Conservation (phyloP, 108 stramenopile species). For the Cyclotella choctawhatcheeana region DNA sequence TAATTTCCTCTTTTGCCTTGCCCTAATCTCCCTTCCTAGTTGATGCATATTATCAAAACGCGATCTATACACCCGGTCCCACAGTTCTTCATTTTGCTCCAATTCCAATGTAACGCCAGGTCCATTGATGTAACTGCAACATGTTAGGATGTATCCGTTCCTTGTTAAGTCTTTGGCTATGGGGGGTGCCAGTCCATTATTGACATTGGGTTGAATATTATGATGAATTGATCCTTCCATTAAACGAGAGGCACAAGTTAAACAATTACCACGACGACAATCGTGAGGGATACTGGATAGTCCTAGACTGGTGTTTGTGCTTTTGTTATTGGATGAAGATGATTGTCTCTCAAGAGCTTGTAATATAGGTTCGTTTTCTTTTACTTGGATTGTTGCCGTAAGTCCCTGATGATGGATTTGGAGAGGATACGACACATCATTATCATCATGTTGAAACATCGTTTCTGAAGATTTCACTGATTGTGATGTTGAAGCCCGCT, state of each 20-base stretch:
- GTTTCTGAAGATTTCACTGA: no score
- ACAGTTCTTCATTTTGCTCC: constrained; percentile 56
- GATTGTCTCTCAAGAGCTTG: constrained; percentile 54
- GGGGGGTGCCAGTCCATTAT: constrained; percentile 70
- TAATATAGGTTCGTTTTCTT: constrained; percentile 39
- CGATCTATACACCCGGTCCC: constrained; percentile 60
- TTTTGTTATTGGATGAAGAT: no score
- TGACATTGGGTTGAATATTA: constrained; percentile 22
- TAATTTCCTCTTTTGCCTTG: constrained; percentile 31
- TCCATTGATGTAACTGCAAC: constrained; percentile 61
- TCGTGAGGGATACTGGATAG: constrained; percentile 67
- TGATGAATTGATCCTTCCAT: background rate
- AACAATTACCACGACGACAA: constrained; percentile 79
- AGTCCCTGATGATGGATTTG: constrained; percentile 40
- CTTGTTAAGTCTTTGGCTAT: constrained; percentile 42
- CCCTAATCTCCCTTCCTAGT: constrained; percentile 51
- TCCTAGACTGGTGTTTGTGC: constrained; percentile 22
- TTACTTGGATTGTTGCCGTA: constrained; percentile 29
- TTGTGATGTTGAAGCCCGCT: no score
- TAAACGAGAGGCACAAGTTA: constrained; percentile 65
- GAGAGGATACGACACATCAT: no score
- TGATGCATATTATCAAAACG: constrained; percentile 42
- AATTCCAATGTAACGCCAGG: constrained; percentile 62
- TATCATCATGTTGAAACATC: no score
- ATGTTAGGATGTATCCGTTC: constrained; percentile 65